Conservation (phyloP, 2,329 filamentous ascomycete species). For the Aspergillus hiratsukae region DNA sequence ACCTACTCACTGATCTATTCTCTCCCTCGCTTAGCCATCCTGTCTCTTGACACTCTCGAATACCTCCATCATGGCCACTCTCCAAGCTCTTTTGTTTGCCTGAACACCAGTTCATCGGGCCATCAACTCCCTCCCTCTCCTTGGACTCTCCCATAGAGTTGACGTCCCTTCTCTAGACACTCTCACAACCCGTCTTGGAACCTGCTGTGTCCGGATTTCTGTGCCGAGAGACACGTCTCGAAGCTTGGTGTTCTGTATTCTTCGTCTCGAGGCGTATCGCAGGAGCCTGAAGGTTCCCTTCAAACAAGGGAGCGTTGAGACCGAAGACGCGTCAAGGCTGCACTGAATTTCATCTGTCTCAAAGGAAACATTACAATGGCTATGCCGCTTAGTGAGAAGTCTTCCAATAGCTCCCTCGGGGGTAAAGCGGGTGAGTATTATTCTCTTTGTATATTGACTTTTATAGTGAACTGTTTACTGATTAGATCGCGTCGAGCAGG, state of each 20-base stretch:
- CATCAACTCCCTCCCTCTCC: background rate
- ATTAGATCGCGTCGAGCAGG: background rate
- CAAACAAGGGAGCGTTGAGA: background rate
- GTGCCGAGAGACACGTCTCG: background rate
- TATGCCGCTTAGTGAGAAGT: constrained; percentile 12
- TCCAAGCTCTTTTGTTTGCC: constrained; percentile 1
- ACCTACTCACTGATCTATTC: background rate
- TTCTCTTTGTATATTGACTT: background rate
- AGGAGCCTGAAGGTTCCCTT: background rate
- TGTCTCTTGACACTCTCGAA: constrained; percentile 1
- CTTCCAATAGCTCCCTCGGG: constrained; percentile 12
- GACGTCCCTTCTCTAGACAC: background rate
- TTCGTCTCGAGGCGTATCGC: background rate
- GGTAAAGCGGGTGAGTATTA: constrained; percentile 7
- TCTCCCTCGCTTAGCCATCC: background rate
- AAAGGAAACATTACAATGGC: constrained; percentile 9
- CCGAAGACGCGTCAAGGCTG: background rate
- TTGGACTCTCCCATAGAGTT: background rate
- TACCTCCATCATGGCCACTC: constrained; percentile 7
- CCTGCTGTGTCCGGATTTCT: background rate
- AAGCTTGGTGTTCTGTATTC: background rate
- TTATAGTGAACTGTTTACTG: background rate
- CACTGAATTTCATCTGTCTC: background rate
- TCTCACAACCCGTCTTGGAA: background rate
- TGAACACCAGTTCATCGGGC: constrained; percentile 1